These are phyloP conservation scores for Daphne laureola DNA, from an alignment of 441 rosid genomes.

Conservation along the genomic window DNA sequence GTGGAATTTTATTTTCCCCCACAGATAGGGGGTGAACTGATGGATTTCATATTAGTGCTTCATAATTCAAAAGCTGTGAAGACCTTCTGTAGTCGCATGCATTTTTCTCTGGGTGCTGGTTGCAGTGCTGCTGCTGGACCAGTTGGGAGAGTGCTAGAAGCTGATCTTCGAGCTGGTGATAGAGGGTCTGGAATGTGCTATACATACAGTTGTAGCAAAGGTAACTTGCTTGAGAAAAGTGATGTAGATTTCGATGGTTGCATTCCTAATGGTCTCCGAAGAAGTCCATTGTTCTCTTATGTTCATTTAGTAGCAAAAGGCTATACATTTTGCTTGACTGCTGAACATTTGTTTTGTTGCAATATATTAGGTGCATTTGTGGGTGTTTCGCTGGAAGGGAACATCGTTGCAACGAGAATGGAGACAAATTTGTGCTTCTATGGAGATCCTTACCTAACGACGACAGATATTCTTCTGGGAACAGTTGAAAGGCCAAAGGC, in stretches of 20 bases:
- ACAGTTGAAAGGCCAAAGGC: slow-evolving; percentile 82
- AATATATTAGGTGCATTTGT: slow-evolving; percentile 68
- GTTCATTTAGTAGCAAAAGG: background rate
- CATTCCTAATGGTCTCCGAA: no score
- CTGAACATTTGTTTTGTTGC: background rate
- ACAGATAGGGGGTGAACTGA: slow-evolving; percentile 95
- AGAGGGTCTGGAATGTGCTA: slow-evolving; percentile 90
- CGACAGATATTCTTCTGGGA: slow-evolving; percentile 79
- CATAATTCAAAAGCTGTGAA: slow-evolving; percentile 67
- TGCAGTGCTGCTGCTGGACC: slow-evolving; percentile 78
- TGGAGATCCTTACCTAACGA: slow-evolving; percentile 64
- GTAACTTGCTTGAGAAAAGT: slow-evolving; percentile 16
- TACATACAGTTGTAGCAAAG: slow-evolving; percentile 95
- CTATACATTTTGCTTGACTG: background rate
- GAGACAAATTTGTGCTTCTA: slow-evolving; percentile 72
- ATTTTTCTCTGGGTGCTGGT: slow-evolving; percentile 83
- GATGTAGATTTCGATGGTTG: background rate
- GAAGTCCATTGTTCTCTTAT: background rate
- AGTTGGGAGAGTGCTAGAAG: slow-evolving; percentile 78
- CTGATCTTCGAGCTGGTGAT: slow-evolving; percentile 75
- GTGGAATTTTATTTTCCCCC: background rate
- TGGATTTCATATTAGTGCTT: slow-evolving; percentile 73
- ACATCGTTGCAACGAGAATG: slow-evolving; percentile 58
- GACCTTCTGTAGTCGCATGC: slow-evolving; percentile 78
- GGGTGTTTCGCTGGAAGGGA: slow-evolving; percentile 90